Base-by-base conservation (phyloP, 23 red algal genomes). In the Agarophyton chilense region DNA sequence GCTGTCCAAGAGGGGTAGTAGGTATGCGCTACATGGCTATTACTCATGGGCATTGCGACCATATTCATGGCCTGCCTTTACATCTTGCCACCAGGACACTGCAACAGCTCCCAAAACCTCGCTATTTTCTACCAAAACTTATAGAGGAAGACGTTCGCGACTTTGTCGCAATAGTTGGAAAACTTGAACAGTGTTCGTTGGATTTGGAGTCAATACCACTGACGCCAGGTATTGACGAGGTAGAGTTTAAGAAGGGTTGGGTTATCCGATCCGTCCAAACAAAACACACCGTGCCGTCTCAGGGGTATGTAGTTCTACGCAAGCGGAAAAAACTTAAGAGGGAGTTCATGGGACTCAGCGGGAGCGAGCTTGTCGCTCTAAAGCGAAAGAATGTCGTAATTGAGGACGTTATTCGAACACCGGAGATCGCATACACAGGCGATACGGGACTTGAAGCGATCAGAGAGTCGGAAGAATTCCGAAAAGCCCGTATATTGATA, bases 11-110 rank as follows among this genome's bases (percentile, higher is more conserved):
- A 18, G 67, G 61, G 4, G 88, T 74, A 40, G 43, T 92, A 4
- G 44, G 44, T 58, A 92, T 92, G 88, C 63, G 70, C 17, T 84
- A 74, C 38, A 84, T 92, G 65, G 88, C 88, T 39, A 49, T 82
- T 21, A 92, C 88, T 19, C 88, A 92, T 49, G 88, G 79, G 8
- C 88, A 92, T 42, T 84, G 62, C 19, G 88, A 92, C 43, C 88
- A 92, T 72, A 52, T 92, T 41, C 79, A 84, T 77, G 88, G 88
- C 14, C 43, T 92, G 21, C 79, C 79, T 18, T 40, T 92, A 13
- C 88, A 92, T 61, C 42, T 82, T 19, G 88, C 88, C 36, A 92
- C 88, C 10, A 44, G 88, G 26, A 71, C 31, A 21, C 45, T 92
- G 50, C 78, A 84, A 81, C 62, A 70, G 19, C 52, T 92, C 21